Evolutionary conservation across 1,284 basidiomycete genomes (phyloP), one percentile per base, ranked within the genome.

Genomic region (Gomphus sp.): DNA sequence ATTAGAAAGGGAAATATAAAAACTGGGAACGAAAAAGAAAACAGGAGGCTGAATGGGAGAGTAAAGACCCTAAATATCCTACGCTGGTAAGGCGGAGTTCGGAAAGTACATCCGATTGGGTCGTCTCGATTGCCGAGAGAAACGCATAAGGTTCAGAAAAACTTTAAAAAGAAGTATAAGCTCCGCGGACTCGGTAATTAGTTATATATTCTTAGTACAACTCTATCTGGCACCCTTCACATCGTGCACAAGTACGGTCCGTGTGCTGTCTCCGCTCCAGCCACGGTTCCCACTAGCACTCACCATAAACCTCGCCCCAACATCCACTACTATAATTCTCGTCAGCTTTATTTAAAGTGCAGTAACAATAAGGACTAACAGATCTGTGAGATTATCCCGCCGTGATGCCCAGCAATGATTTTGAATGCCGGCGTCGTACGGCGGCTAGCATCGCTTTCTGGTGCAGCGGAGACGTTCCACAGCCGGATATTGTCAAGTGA

Each of bases 351-450:
- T 64, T 63, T 41, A 63, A 61, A 63, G 60, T 49, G 39, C n/a
- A 47, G 14, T 10, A 55, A 56, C 52, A 34, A 36, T 37, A 41
- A 28, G 8, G 16, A 73, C 87, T 68, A 71, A 95, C 93, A 71
- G 82, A 97, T 90, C 65, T 90, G 87, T 4, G 93, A 96, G 16
- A 98, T 82, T 61, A 87, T 90, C 1, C 93, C 95, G 34, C 95
- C 94, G 72, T 98, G 93, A 73, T 98, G 95, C 0, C 96, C 96
- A 4, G 94, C 90, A 43, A 99, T 91, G 62, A 98, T 97, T 72
- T 93, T 93, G 79, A 98, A 98, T 63, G 89, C 89, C 18, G 87
- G 85, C 8, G 67, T 64, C 33, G 62, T 85, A 66, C 78, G 81
- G 44, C 79, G 78, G 56, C 67, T 77, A 8, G 76, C 76, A 66